A percentile compares a stretch with the other conserved stretches of the same genome.
phyloP scores from a whole-genome alignment of 495 filamentous ascomycete genomes.

The Friedmanniomyces simplex region DNA sequence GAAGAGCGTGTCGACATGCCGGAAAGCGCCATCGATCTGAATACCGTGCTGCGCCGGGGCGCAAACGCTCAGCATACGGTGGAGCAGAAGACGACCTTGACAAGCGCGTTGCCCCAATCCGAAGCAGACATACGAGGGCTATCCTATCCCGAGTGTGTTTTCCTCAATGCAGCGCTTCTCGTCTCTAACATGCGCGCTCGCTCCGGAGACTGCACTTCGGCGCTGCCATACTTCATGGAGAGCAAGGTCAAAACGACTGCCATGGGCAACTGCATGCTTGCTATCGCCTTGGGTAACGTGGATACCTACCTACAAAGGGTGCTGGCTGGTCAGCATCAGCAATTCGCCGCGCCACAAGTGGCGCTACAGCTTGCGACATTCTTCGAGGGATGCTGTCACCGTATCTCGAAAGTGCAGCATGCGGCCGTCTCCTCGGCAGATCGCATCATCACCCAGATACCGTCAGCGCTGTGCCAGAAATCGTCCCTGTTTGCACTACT shows the following conservation, averaged over 20 bases:
- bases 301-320: conserved; percentile 63
- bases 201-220: conserved; percentile 76
- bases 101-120: conserved; percentile 57
- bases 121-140: conserved; percentile 67
- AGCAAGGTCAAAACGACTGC: conserved; percentile 68
- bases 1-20: conserved; percentile 76
- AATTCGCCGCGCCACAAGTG: conserved; percentile 74
- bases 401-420: conserved; percentile 78
- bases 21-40: conserved; percentile 92
- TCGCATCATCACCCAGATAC: conserved; percentile 69
- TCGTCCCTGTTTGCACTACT: conserved; percentile 82
- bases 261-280: conserved; percentile 77
- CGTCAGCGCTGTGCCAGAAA: conserved; percentile 82
- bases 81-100: conserved; percentile 69
- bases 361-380: conserved; percentile 77
- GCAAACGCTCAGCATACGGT: conserved; percentile 63
- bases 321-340: conserved; percentile 54
- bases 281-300: conserved; percentile 63
- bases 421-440: conserved; percentile 73
- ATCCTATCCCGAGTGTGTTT: conserved; percentile 79
- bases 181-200: conserved; percentile 76
- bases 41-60: conserved; percentile 76
- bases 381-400: conserved; percentile 81
- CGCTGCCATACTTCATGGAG: conserved; percentile 83
- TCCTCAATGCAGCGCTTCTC: conserved; percentile 74